A percentile compares a stretch with the other conserved stretches of the same genome.
Conservation (phyloP, 2,329 filamentous ascomycete species). For the Paecilomyces dactylethromorphus region DNA sequence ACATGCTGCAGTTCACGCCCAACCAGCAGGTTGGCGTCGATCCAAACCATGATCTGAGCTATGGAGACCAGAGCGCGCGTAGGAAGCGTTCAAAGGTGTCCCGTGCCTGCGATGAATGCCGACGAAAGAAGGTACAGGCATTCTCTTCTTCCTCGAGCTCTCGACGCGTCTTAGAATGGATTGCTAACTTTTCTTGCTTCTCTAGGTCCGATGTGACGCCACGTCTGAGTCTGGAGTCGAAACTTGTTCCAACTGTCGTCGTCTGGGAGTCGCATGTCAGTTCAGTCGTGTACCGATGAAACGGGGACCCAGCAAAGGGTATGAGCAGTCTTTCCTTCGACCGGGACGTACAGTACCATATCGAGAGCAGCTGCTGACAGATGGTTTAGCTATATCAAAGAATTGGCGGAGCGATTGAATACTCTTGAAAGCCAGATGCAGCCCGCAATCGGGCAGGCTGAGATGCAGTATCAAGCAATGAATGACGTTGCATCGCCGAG, state of each 20-base stretch:
- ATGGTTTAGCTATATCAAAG: conserved; percentile 70
- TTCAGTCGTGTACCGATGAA: conserved; percentile 88
- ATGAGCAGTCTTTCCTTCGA: conserved; percentile 19
- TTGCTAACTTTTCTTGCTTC: conserved; percentile 12
- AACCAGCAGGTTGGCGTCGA: conserved; percentile 40
- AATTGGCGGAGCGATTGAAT: conserved; percentile 77
- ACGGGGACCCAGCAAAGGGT: conserved; percentile 83
- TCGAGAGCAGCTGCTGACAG: conserved; percentile 13
- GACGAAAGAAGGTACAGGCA: conserved; percentile 63
- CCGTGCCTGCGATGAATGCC: conserved; percentile 80
- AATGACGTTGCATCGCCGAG: conserved; percentile 35
- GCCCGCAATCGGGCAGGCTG: conserved; percentile 31
- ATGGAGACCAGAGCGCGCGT: conserved; percentile 58
- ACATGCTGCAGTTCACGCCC: conserved; percentile 36
- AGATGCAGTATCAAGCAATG: conserved; percentile 38
- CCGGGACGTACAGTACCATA: background rate
- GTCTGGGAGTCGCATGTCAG: conserved; percentile 68
- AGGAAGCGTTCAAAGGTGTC: conserved; percentile 81
- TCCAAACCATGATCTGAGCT: conserved; percentile 42
- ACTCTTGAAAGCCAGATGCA: conserved; percentile 72
- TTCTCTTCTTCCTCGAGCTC: conserved; percentile 4
- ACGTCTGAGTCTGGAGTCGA: conserved; percentile 65
- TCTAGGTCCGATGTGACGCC: conserved; percentile 74
- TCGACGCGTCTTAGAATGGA: conserved; percentile 10
- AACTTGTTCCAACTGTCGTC: conserved; percentile 74